Conservation (phyloP, 1,139 yeast genomes). For the Nakaseomyces glabratus region DNA sequence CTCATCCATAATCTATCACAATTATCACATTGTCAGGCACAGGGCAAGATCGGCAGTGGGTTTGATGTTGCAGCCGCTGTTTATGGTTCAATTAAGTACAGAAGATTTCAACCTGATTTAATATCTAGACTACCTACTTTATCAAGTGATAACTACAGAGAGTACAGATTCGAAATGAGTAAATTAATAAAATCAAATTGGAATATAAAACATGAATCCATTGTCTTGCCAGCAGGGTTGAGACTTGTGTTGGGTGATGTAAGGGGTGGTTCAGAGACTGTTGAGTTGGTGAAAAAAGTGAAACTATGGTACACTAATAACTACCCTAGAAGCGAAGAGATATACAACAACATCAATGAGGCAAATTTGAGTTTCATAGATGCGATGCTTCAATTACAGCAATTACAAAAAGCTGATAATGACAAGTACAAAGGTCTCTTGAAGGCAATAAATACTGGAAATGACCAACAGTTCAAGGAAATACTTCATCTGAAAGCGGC, state of each 20-base stretch:
- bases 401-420: slow-evolving; percentile 28
- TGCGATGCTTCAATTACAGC: slow-evolving; percentile 38
- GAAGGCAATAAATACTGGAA: slow-evolving; percentile 15
- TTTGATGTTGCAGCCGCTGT: slow-evolving; percentile 96
- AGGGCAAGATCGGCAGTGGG: slow-evolving; percentile 91
- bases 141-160: slow-evolving; percentile 13
- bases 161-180: slow-evolving; percentile 28
- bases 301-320: slow-evolving; percentile 55
- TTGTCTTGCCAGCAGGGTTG: slow-evolving; percentile 59
- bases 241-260: slow-evolving; percentile 87
- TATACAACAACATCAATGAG: slow-evolving; percentile 48
- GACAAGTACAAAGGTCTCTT: slow-evolving; percentile 27
- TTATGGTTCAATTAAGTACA: slow-evolving; percentile 77
- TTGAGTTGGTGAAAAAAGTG: slow-evolving; percentile 73
- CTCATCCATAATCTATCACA: slow-evolving; percentile 78
- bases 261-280: slow-evolving; percentile 87
- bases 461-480: slow-evolving; percentile 11
- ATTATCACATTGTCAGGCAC: slow-evolving; percentile 86
- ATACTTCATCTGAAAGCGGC: slow-evolving; percentile 32
- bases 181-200: slow-evolving; percentile 45
- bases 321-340: slow-evolving; percentile 40
- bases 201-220: slow-evolving; percentile 46
- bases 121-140: slow-evolving; percentile 36
- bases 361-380: slow-evolving; percentile 53
- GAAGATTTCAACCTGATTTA: slow-evolving; percentile 54